Conservation (phyloP, 306 rosid genomes). For the Begonia peltatifolia region DNA sequence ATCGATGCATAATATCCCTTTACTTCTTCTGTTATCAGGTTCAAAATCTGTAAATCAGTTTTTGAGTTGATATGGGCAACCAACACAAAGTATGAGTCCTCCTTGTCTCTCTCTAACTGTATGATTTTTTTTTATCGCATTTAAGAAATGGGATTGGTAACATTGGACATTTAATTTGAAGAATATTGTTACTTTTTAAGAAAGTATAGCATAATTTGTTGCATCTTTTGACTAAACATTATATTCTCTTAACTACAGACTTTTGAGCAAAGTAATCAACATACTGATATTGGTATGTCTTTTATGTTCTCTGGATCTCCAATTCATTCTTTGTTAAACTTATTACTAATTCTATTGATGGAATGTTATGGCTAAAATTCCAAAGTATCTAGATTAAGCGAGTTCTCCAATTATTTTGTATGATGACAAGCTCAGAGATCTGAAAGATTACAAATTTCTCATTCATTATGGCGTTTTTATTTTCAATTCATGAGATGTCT, state of each 20-base stretch:
- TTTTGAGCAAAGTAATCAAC: slow-evolving; percentile 11
- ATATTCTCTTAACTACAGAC: slow-evolving; percentile 2
- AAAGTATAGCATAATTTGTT: too few relatives aligned
- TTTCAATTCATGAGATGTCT: neutral
- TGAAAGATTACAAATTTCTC: neutral
- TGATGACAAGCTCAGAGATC: too few relatives aligned
- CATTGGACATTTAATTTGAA: neutral
- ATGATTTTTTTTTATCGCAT: too few relatives aligned
- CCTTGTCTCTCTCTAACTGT: slow-evolving; percentile 1
- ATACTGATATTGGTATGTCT: slow-evolving; percentile 26
- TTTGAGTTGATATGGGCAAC: slow-evolving; percentile 21
- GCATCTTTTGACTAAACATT: neutral
- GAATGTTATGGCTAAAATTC: neutral
- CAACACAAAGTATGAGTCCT: slow-evolving; percentile 12
- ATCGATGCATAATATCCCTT: too few relatives aligned
- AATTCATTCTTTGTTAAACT: neutral
- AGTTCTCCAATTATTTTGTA: neutral
- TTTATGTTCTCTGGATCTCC: neutral
- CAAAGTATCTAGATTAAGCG: neutral
- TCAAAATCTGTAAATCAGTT: neutral
- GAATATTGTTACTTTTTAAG: too few relatives aligned
- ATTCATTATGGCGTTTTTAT: neutral
- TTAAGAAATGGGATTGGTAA: neutral
- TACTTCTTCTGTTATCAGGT: neutral
- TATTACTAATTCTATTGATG: neutral